These are phyloP conservation scores for Ambrosia trifida DNA, from an alignment of 129 eudicot genomes.

Conservation along the genomic window DNA sequence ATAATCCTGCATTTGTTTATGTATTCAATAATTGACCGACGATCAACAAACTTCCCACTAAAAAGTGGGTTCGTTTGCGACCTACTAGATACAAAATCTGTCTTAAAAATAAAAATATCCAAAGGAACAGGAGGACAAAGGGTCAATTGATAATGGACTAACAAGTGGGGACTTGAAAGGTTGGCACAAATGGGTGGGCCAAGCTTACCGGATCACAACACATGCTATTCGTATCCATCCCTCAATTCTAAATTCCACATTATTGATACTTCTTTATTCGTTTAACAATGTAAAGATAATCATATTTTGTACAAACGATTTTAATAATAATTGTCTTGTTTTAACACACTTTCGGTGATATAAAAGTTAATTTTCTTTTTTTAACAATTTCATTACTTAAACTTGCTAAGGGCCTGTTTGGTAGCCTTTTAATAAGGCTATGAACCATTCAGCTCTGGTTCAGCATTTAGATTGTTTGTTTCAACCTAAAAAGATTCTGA, in stretches of 20 bases:
- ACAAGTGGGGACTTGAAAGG: conserved; percentile 16
- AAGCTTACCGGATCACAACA: conserved; percentile 24
- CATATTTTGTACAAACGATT: too few relatives aligned
- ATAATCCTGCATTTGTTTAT: neutral
- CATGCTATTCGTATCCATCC: conserved; percentile 20
- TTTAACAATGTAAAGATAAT: too few relatives aligned
- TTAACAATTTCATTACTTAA: too few relatives aligned
- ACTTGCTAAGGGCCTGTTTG: too few relatives aligned
- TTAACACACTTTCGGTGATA: too few relatives aligned
- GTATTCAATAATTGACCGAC: neutral
- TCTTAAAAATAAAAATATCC: neutral
- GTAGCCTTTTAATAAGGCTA: too few relatives aligned
- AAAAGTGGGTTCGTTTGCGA: neutral
- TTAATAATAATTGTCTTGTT: too few relatives aligned
- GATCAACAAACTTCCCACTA: neutral
- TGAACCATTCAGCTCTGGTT: too few relatives aligned
- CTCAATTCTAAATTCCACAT: neutral
- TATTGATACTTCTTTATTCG: neutral
- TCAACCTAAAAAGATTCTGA: too few relatives aligned
- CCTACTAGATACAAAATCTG: neutral
- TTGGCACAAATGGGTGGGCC: conserved; percentile 21
- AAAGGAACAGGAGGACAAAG: neutral
- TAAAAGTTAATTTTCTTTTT: too few relatives aligned
- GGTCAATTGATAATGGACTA: neutral
- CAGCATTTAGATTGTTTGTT: too few relatives aligned